Conservation (phyloP, 768 basidiomycete genomes). For the Rickenella mellea region DNA sequence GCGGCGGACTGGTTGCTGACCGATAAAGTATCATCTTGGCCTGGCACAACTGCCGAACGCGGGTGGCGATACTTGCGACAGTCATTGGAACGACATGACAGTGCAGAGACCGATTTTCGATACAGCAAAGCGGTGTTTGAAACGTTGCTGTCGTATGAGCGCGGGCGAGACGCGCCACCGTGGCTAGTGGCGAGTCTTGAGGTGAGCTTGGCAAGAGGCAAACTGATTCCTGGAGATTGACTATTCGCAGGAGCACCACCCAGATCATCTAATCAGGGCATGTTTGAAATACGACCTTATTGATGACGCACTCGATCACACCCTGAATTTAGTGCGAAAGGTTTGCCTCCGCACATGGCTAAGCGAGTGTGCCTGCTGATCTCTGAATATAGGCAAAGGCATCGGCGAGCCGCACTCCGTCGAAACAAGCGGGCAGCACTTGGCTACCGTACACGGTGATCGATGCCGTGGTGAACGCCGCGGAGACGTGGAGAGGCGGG, state of each 20-base stretch:
- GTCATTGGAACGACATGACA: slow-evolving; percentile 72
- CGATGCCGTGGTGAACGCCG: slow-evolving; percentile 69
- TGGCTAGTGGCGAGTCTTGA: slow-evolving; percentile 77
- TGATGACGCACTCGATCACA: slow-evolving; percentile 66
- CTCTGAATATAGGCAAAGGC: neutral
- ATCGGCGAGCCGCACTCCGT: neutral
- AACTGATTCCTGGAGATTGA: slow-evolving; percentile 1
- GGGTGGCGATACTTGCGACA: slow-evolving; percentile 86
- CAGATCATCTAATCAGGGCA: slow-evolving; percentile 75
- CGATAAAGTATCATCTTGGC: slow-evolving; percentile 75
- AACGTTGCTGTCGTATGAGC: slow-evolving; percentile 61
- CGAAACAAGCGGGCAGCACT: slow-evolving; percentile 20
- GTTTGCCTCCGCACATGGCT: slow-evolving; percentile 28
- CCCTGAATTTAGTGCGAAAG: slow-evolving; percentile 61
- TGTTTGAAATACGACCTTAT: slow-evolving; percentile 74
- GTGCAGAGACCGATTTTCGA: slow-evolving; percentile 53
- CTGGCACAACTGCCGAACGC: slow-evolving; percentile 68
- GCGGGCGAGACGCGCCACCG: slow-evolving; percentile 54
- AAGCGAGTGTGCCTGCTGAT: neutral
- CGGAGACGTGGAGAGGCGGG: no score
- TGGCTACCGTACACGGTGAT: slow-evolving; percentile 82
- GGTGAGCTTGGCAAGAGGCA: slow-evolving; percentile 28
- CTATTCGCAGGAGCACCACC: slow-evolving; percentile 50
- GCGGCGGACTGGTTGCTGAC: slow-evolving; percentile 77
- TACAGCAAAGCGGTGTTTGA: slow-evolving; percentile 75